Evolutionary conservation across 306 rosid genomes (phyloP).

Genomic region (Rosa chinensis): DNA sequence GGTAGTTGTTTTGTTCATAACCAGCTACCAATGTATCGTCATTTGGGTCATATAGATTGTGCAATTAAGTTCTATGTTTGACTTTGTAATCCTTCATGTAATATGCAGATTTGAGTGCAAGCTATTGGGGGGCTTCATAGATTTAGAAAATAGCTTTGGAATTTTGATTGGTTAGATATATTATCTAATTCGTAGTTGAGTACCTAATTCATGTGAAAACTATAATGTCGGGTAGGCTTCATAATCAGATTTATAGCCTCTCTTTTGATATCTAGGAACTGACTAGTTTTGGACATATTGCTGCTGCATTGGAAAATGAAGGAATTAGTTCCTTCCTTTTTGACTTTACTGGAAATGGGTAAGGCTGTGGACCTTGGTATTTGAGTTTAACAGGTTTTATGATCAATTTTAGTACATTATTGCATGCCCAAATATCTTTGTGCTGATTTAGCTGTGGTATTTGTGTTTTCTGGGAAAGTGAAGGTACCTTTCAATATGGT

Average conservation of each 20-base stretch:
- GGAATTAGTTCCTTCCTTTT: slow-evolving; percentile 66
- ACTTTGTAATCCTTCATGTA: too few relatives aligned
- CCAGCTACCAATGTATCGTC: too few relatives aligned
- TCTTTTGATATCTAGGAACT: slow-evolving; percentile 40
- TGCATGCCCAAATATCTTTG: neutral
- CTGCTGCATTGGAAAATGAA: slow-evolving; percentile 53
- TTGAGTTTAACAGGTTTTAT: neutral
- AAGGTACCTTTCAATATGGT: slow-evolving; percentile 65
- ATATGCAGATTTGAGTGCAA: too few relatives aligned
- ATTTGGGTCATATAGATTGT: too few relatives aligned
- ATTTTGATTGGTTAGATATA: too few relatives aligned
- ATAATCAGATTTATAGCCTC: neutral
- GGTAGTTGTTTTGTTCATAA: too few relatives aligned
- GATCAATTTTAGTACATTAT: neutral
- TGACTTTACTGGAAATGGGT: slow-evolving; percentile 82
- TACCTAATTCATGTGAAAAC: neutral
- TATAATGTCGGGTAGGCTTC: neutral
- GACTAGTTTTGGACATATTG: slow-evolving; percentile 42
- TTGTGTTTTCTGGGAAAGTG: slow-evolving; percentile 63
- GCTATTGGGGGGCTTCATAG: too few relatives aligned
- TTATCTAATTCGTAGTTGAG: too few relatives aligned
- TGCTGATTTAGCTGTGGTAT: slow-evolving; percentile 38
- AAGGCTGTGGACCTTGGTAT: slow-evolving; percentile 8
- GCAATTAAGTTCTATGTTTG: too few relatives aligned
- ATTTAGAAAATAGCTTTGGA: too few relatives aligned